Base-by-base conservation (phyloP, 768 basidiomycete species). In the Tubosaeta sp. region DNA sequence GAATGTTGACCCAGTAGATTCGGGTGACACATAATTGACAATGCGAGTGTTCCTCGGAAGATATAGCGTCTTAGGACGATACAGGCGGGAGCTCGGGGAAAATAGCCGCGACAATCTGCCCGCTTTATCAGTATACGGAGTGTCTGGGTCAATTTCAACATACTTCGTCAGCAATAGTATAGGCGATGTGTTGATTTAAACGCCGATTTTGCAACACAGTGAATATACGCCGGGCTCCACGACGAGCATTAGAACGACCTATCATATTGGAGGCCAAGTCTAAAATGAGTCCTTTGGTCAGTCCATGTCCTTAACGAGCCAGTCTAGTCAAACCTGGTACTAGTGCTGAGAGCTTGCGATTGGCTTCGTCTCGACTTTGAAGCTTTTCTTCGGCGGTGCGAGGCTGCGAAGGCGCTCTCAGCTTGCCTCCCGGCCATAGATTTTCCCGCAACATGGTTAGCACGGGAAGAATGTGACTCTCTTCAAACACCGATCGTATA, bases 181-280 rank as follows among this genome's bases (percentile, higher is more conserved):
- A 90, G 14, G 84, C 79, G 48, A 97, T 84, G 64, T 96, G 94
- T 63, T 95, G 92, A 67, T 95, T 96, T 29, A 98, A 75, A n/a
- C 95, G 81, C 42, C 84, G 80, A 64, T 97, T 96, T 69, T 99
- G 96, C 38, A 98, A 65, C 2, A 95, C 92, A 5, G 93, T 86
- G 66, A 98, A 97, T 53, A 96, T 89, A 44, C 93, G 79, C 35
- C 93, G 79, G 9, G 95, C 94, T 14, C 94, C 96, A 38, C 94
- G 79, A 12, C 94, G 82, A 16, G 95, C 94, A 64, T 99, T 98
- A 3, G 90, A 86, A 27, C 94, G 80, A n/a, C 96, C 96, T 58
- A 97, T 97, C 87, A 97, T 93, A 60, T 96, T 97, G 7, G 95
- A 92, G 29, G 91, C 94, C 46, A 97, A 71, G 63, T 98, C 95